Conservation (phyloP, 441 rosid genomes). For the Geranium incanum region DNA sequence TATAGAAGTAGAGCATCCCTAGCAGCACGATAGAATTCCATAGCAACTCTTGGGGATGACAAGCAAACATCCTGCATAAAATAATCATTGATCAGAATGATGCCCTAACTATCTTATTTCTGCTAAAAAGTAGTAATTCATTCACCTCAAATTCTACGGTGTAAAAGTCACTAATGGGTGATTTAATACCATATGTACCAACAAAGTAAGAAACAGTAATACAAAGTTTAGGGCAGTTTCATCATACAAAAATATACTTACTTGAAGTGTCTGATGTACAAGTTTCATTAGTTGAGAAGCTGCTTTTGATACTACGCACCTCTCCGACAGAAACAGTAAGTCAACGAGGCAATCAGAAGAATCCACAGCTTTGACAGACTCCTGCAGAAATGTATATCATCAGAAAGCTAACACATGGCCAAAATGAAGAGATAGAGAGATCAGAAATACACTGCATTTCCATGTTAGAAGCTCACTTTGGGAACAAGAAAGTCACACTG, state of each 20-base stretch:
- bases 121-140: not conserved
- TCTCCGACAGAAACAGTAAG: slow-evolving; percentile 73
- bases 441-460: slow-evolving; percentile 10
- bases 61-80: slow-evolving; percentile 70
- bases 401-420: slow-evolving; percentile 14
- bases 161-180: not conserved
- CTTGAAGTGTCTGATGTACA: slow-evolving; percentile 79
- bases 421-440: not conserved
- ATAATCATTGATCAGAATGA: slow-evolving; percentile 20
- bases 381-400: slow-evolving; percentile 40
- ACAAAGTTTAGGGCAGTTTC: not conserved
- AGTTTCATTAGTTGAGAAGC: slow-evolving; percentile 75
- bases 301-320: slow-evolving; percentile 75
- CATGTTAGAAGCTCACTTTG: slow-evolving; percentile 40
- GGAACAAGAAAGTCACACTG: slow-evolving; percentile 68
- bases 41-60: slow-evolving; percentile 79
- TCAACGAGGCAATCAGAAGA: slow-evolving; percentile 51
- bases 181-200: not conserved
- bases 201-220: not conserved
- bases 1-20: slow-evolving; percentile 82
- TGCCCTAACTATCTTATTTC: not conserved
- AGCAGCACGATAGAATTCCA: slow-evolving; percentile 76
- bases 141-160: not conserved
- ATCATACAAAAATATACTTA: slow-evolving; percentile 19
- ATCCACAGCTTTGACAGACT: slow-evolving; percentile 30